Base-by-base conservation (phyloP, 257 asterid species). In the Rhazya stricta region DNA sequence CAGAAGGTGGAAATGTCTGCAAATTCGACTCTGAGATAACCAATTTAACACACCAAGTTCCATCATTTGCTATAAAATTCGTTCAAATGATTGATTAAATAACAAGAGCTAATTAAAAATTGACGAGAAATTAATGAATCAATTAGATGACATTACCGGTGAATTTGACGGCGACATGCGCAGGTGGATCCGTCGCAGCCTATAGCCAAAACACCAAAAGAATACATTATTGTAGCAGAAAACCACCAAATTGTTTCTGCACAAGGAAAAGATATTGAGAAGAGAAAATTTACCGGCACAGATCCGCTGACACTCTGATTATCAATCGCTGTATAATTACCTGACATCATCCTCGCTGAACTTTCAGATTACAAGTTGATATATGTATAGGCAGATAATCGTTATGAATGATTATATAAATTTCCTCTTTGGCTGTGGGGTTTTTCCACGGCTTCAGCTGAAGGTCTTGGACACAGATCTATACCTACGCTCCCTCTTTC, bases 1-100 rank as follows among this genome's bases (percentile, higher is more conserved):
- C 90, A 9, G 94, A 77, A 57, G 98, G 96, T 21, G 98, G 97
- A 88, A 95, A 95, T 36, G 96, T 88, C 88, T 95, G 99, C 82
- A 92, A 89, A 88, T 88, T 95, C 77, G 98, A 95, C 46, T 95
- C 97, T 92, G 86, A 41, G 74, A 71, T 60, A 30, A 62, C 75
- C 85, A 79, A 67, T 71, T 50, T 36, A 27, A 76, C 72, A 23
- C 76, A 74, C 66, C 57, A 71, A 65, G 77, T 74, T 63, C 58
- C 37, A 36, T 39, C 25, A 41, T 60, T 41, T 50, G 6, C 48
- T 48, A 67, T 34, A 54, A 56, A 69, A 30, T 3, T 19, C 63
- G 48, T 56, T 11, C n/a, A 68, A 51, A 42, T 51, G 69, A 69
- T 51, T 48, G 36, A 43, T 15, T 34, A 6, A 58, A n/a, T 11